These are phyloP conservation scores for Vicia sativa DNA, from an alignment of 306 rosid genomes.

Conservation along the genomic window DNA sequence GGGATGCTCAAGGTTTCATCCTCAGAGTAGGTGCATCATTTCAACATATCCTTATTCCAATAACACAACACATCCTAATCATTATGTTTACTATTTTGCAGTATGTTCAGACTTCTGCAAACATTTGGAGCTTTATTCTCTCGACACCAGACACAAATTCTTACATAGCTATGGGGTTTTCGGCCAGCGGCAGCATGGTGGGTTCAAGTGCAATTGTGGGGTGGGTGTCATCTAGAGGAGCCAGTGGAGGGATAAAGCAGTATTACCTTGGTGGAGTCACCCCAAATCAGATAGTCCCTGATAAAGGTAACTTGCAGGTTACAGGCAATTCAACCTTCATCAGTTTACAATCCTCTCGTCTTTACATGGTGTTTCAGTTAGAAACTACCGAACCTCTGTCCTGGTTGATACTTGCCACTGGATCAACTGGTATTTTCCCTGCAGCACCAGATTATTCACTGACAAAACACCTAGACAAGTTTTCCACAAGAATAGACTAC, in stretches of 20 bases:
- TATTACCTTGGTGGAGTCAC: slow-evolving; percentile 68
- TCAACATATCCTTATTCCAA: slow-evolving; percentile 13
- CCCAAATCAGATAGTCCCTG: slow-evolving; percentile 50
- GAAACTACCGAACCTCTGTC: slow-evolving; percentile 41
- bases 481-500: slow-evolving; percentile 60
- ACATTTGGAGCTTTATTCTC: slow-evolving; percentile 73
- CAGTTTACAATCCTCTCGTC: slow-evolving; percentile 46
- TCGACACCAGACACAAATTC: slow-evolving; percentile 66
- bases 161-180: slow-evolving; percentile 76
- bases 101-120: slow-evolving; percentile 52
- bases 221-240: slow-evolving; percentile 56
- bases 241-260: slow-evolving; percentile 49
- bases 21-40: slow-evolving; percentile 62
- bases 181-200: slow-evolving; percentile 60
- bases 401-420: slow-evolving; percentile 55
- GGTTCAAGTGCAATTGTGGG: slow-evolving; percentile 85
- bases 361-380: slow-evolving; percentile 68
- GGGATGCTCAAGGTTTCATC: slow-evolving; percentile 68
- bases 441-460: slow-evolving; percentile 53
- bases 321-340: slow-evolving; percentile 49
- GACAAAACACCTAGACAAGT: slow-evolving; percentile 54
- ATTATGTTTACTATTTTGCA: slow-evolving; percentile 38
- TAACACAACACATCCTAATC: not conserved
- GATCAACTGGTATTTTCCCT: slow-evolving; percentile 60
- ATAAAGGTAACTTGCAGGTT: slow-evolving; percentile 60